These are phyloP conservation scores for Kodamaea restingae DNA, from an alignment of 805 yeast genomes.

Conservation along the genomic window DNA sequence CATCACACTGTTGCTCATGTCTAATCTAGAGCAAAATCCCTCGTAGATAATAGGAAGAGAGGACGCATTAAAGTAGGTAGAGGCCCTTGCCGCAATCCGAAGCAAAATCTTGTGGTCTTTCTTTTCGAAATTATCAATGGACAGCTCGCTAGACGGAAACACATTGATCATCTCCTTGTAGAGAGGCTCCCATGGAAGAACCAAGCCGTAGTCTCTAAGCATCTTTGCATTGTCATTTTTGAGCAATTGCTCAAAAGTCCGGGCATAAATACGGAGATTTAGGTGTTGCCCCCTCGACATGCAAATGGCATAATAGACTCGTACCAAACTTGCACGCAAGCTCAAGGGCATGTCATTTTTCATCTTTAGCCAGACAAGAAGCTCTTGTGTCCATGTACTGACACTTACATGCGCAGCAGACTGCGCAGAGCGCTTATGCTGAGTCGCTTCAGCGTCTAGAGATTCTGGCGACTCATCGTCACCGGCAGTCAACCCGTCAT, in stretches of 20 bases:
- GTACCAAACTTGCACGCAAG: conserved; percentile 56
- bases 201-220: conserved; percentile 38
- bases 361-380: conserved; percentile 71
- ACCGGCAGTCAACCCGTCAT: conserved; percentile 15
- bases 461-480: conserved; percentile 35
- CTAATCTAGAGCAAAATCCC: conserved; percentile 46
- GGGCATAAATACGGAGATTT: conserved; percentile 56
- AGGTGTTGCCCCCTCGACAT: conserved; percentile 69
- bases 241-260: conserved; percentile 56
- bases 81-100: conserved; percentile 51
- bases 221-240: conserved; percentile 36
- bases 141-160: conserved; percentile 26
- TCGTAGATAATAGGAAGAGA: conserved; percentile 50
- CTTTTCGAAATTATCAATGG: conserved; percentile 46
- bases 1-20: conserved; percentile 49
- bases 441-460: conserved; percentile 37
- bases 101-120: conserved; percentile 46
- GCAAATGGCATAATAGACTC: conserved; percentile 67
- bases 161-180: conserved; percentile 31
- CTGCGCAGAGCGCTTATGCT: conserved; percentile 52
- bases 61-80: conserved; percentile 48
- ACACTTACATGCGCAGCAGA: conserved; percentile 73
- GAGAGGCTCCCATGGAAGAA: conserved; percentile 50
- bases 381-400: conserved; percentile 83
- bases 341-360: conserved; percentile 74